Evolutionary conservation across 208 protist genomes (phyloP).

Genomic region (Leishmania tarentolae): DNA sequence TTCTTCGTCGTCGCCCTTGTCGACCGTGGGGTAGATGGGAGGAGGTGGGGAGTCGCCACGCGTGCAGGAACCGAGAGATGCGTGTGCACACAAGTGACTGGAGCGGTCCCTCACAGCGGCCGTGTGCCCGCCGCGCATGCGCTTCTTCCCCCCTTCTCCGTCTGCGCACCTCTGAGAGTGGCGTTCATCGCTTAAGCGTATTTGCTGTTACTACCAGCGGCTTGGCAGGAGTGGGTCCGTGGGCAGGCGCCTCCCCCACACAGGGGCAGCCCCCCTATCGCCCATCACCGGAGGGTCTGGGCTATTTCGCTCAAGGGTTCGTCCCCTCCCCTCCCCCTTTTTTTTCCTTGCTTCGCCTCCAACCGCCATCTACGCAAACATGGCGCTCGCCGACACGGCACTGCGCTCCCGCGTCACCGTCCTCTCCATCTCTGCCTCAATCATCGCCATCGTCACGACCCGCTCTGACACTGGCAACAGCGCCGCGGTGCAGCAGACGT

Average conservation of each 20-base stretch:
- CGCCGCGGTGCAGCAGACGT: slow-evolving; percentile 72
- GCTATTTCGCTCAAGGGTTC: neutral
- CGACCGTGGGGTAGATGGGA: too few relatives aligned
- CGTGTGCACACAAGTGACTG: neutral
- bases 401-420: slow-evolving; percentile 49
- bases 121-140: neutral
- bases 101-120: neutral
- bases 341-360: neutral
- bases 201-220: neutral
- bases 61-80: neutral
- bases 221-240: neutral
- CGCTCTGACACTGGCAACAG: slow-evolving; percentile 49
- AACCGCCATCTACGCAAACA: slow-evolving; percentile 66
- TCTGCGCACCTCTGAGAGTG: neutral
- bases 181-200: neutral
- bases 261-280: neutral
- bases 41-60: neutral
- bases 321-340: neutral
- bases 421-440: slow-evolving; percentile 61
- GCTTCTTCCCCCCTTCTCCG: neutral
- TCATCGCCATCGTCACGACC: slow-evolving; percentile 70
- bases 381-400: slow-evolving; percentile 39
- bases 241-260: neutral
- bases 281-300: neutral
- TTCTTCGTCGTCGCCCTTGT: neutral